Evolutionary conservation across 805 yeast species (phyloP).

Genomic region (Candida argentea): DNA sequence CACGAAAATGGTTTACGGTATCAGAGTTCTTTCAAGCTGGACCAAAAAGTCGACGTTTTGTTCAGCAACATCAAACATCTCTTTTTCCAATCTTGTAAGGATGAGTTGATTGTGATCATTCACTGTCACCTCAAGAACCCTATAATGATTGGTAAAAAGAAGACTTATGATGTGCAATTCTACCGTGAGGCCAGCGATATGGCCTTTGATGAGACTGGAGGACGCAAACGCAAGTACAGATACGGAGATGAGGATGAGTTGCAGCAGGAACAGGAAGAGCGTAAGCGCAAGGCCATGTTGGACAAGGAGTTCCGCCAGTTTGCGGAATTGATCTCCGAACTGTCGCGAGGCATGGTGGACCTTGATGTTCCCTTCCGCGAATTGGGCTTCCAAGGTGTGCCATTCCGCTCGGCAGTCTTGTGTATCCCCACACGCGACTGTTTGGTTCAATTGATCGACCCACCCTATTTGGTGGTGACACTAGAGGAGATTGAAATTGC

Average conservation of each 20-base stretch:
- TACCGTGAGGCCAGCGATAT: conserved; percentile 95
- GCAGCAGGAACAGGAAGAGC: conserved; percentile 97
- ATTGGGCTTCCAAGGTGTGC: conserved; percentile 95
- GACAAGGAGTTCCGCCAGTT: conserved; percentile 87
- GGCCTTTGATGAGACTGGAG: conserved; percentile 95
- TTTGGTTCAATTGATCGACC: conserved; percentile 85
- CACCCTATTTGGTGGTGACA: conserved; percentile 89
- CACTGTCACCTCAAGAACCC: conserved; percentile 92
- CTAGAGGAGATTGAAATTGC: conserved; percentile 89
- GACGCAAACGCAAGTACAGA: conserved; percentile 74
- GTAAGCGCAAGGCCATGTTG: conserved; percentile 79
- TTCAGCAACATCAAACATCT: conserved; percentile 88
- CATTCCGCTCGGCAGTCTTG: conserved; percentile 85
- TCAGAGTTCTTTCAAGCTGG: conserved; percentile 75
- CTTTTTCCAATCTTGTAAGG: conserved; percentile 93
- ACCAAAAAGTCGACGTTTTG: conserved; percentile 78
- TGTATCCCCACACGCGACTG: conserved; percentile 98
- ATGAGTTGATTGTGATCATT: conserved; percentile 83
- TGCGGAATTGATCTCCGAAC: conserved; percentile 85
- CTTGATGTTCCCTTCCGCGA: conserved; percentile 94
- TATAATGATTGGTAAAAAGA: conserved; percentile 89
- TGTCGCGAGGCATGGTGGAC: conserved; percentile 73
- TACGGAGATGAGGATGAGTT: conserved; percentile 98
- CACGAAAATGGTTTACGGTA: conserved; percentile 96
- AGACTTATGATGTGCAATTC: conserved; percentile 90